Percentiles rank a stretch among this genome's conserved stretches.
Conservation (phyloP, 1,284 basidiomycete genomes). For the Rhodotorula sp. region DNA sequence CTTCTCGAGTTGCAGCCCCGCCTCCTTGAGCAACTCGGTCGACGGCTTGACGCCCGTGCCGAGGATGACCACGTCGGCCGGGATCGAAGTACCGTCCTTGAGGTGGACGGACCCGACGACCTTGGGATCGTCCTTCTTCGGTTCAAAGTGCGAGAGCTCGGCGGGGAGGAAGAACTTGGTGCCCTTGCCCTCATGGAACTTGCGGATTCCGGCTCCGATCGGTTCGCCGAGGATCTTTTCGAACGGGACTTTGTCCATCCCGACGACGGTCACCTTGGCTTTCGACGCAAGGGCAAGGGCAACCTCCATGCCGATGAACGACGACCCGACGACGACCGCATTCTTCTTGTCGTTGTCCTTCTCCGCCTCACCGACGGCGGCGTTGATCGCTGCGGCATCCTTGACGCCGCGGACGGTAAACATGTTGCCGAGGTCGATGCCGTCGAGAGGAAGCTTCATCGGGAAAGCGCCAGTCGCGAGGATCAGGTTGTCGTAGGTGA, state of each 20-base stretch:
- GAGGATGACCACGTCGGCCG: constrained; percentile 79
- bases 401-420: constrained; percentile 69
- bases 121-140: constrained; percentile 45
- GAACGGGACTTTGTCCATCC: constrained; percentile 81
- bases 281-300: constrained; percentile 72
- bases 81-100: constrained; percentile 63
- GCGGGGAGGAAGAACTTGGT: constrained; percentile 51
- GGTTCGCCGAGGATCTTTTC: constrained; percentile 75
- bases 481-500: constrained; percentile 50
- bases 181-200: constrained; percentile 75
- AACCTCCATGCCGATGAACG: constrained; percentile 92
- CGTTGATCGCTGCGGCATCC: constrained; percentile 72
- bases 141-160: constrained; percentile 33
- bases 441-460: constrained; percentile 71
- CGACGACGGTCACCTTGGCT: constrained; percentile 62
- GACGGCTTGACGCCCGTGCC: constrained; percentile 79
- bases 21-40: constrained; percentile 73
- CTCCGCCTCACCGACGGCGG: constrained; percentile 37
- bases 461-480: constrained; percentile 52
- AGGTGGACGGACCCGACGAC: constrained; percentile 62
- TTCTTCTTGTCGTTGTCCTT: constrained; percentile 55
- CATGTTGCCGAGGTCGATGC: constrained; percentile 72
- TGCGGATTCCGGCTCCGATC: constrained; percentile 74
- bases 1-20: constrained; percentile 54
- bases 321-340: constrained; percentile 80